Evolutionary conservation across 208 protist species (phyloP), one percentile per base, ranked within the genome.

Genomic region (Endotrypanum monterogeii): DNA sequence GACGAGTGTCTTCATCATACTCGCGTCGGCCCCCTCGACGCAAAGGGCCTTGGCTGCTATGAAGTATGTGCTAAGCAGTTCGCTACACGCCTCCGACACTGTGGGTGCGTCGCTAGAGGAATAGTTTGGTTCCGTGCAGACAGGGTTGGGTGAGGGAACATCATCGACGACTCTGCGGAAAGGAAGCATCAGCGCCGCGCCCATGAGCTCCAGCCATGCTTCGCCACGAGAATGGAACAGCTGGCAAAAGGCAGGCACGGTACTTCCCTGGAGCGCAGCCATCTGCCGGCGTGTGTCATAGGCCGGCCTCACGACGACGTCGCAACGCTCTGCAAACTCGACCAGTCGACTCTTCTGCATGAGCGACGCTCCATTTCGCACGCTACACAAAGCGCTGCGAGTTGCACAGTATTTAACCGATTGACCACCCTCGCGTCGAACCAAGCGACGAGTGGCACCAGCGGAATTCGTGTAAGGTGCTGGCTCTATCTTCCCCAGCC

Each of bases 1-100:
- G 54, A 91, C 89, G 6, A 97, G 83, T 8, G 83, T 87, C 35
- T 63, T 74, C 92, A 97, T 97, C 78, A 94, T 83, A 51, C 78
- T 84, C 14, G 88, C 80, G 56, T 94, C 90, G 3, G 89, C 82
- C 1, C 80, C 75, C 30, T 88, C 80, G 0, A 58, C 66, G 46
- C 79, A 89, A 1, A 80, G 67, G 1, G 86, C 83, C 74, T 94
- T 90, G 55, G 89, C 89, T 3, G 83, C 74, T 44, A 94, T 54
- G 69, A 95, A 95, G 80, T 94, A 97, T 6, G 76, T 60, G 65
- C 83, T 89, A 14, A 97, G 83, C 0, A 97, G 76, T 5, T 65
- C 51, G 16, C 81, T 82, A 68, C 87, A 92, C 35, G 67, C 52
- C 66, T 68, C 58, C n/a, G 85, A 89, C 25, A 94, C 66, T n/a